Evolutionary conservation across 1,139 yeast genomes (phyloP), one percentile per base, ranked within the genome.

Genomic region (Candida sp.): DNA sequence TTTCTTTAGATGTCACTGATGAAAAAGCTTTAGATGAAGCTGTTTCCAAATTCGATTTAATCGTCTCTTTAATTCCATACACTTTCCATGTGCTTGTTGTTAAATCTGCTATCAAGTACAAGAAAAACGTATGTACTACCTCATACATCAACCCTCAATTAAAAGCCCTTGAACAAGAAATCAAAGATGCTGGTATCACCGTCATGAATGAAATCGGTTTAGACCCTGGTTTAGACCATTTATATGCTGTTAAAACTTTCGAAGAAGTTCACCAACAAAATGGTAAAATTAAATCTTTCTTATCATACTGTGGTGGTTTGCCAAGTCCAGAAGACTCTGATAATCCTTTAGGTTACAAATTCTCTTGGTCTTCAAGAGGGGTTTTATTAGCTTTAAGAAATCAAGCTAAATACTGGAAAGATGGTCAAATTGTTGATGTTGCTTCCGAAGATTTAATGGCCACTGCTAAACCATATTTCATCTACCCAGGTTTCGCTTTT

Each of bases 331-430:
- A 93, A 73, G 81, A 84, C 67, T 91, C 98, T 32, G 96, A 89
- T 73, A 93, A 93, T 71, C 99, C 99, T 47, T 80, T 93, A 66
- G 99, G 99, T 55, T 93, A 93, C 82, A 93, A 93, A 77, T 93
- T 93, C 73, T 91, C 98, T 38, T 93, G 99, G 99, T 89, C 97
- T 38, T 90, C 98, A 39, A 84, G 99, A 70, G 99, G 99, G 70
- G 98, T 93, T 38, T 75, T 93, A 61, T 80, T 93, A 60, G 99
- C 99, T 22, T 80, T 93, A 64, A 85, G 96, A 78, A 93, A 93
- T 77, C 76, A 87, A 49, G 99, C 99, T 53, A 83, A 81, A 60
- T 91, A 82, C 76, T 91, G 85, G 82, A 75, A 84, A 70, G 84
- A 89, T 60, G 98, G 97, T 58, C 66, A 88, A 63, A 69, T 89